These are phyloP conservation scores for Capsicum chinense DNA, from an alignment of 257 asterid genomes.

Conservation along the genomic window DNA sequence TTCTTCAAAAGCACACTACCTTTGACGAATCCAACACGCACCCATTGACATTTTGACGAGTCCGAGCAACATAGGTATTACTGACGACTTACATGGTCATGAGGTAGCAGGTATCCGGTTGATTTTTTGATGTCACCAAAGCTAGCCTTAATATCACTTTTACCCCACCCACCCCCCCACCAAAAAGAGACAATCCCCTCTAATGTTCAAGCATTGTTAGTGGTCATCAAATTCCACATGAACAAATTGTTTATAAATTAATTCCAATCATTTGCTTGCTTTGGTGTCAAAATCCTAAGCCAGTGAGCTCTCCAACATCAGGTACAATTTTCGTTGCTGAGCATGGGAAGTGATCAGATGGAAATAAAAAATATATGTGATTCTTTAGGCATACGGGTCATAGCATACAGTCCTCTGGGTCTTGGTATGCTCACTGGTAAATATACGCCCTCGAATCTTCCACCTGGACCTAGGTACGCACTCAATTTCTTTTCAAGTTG, in stretches of 20 bases:
- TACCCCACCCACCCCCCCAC: too few relatives aligned
- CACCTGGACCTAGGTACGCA: constrained; percentile 81
- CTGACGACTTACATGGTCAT: background rate
- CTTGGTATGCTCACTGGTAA: constrained; percentile 98
- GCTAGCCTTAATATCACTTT: background rate
- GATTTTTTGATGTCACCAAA: background rate
- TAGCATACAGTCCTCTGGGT: constrained; percentile 90
- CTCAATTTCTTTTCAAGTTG: constrained; percentile 14
- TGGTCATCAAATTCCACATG: background rate
- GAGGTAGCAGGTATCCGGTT: background rate
- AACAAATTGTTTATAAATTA: background rate
- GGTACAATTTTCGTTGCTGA: constrained; percentile 92
- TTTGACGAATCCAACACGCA: too few relatives aligned
- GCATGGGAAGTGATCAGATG: constrained; percentile 84
- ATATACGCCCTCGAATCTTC: constrained; percentile 75
- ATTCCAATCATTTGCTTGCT: background rate
- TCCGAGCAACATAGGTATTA: too few relatives aligned
- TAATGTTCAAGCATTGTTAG: background rate
- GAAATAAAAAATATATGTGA: constrained; percentile 76
- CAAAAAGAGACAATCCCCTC: background rate
- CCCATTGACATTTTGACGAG: too few relatives aligned
- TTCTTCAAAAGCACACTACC: too few relatives aligned
- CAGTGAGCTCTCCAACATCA: constrained; percentile 31
- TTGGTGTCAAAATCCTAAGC: background rate
- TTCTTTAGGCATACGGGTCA: constrained; percentile 73